Percentiles rank a stretch among this genome's conserved stretches.
Conservation (phyloP, 2,329 filamentous ascomycete species). For the Hypoxylon sp. region DNA sequence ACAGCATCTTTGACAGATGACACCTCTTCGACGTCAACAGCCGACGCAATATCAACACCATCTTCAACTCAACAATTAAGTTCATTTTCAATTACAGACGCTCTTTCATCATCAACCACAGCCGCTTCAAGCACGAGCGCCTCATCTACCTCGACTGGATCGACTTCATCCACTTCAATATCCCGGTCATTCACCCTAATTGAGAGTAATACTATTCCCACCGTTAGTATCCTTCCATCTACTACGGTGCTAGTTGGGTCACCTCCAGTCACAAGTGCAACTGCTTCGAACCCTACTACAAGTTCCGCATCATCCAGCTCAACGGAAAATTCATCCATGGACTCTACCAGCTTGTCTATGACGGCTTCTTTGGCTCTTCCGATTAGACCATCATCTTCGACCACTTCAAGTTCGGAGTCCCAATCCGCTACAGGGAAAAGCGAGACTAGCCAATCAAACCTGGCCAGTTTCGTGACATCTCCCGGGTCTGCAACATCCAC, state of each 20-base stretch:
- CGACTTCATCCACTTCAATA: slow-evolving; percentile 38
- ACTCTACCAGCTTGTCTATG: slow-evolving; percentile 11
- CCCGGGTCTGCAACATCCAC: slow-evolving; percentile 1
- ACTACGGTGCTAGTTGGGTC: slow-evolving; percentile 39
- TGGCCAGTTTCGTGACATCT: slow-evolving; percentile 6
- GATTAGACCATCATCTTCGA: slow-evolving; percentile 23
- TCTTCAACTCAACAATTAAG: slow-evolving; percentile 32
- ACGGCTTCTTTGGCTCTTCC: slow-evolving; percentile 33
- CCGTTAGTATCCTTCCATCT: slow-evolving; percentile 48
- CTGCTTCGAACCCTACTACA: slow-evolving; percentile 14
- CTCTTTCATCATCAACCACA: slow-evolving; percentile 12
- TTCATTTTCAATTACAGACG: slow-evolving; percentile 26
- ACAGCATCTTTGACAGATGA: slow-evolving; percentile 20
- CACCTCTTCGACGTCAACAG: slow-evolving; percentile 21
- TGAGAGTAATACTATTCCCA: slow-evolving; percentile 45
- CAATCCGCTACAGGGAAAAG: not conserved
- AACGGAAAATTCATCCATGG: not conserved
- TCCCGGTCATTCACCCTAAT: slow-evolving; percentile 45
- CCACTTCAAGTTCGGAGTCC: slow-evolving; percentile 7
- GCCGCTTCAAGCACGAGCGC: slow-evolving; percentile 25
- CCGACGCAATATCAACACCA: slow-evolving; percentile 23
- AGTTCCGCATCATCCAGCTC: slow-evolving; percentile 22
- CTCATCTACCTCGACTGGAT: slow-evolving; percentile 19
- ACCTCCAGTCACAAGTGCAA: slow-evolving; percentile 15
- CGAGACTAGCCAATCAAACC: slow-evolving; percentile 15